Percentiles rank a stretch among this genome's conserved stretches.
phyloP scores from a whole-genome alignment of 2,329 filamentous ascomycete species.

The Talaromyces sp. region DNA sequence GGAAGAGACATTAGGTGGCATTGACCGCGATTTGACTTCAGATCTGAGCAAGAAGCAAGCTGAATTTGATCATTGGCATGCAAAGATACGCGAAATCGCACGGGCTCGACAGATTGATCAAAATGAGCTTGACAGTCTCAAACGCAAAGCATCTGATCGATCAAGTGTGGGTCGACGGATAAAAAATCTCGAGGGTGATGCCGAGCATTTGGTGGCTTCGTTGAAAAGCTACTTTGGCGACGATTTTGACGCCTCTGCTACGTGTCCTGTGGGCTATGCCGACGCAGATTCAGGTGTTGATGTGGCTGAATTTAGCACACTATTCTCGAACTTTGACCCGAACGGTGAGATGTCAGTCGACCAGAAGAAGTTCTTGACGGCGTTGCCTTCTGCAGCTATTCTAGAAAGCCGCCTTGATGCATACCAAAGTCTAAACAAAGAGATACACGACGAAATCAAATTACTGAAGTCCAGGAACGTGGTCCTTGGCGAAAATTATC shows the following conservation, averaged over 20 bases:
- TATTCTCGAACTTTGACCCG: constrained; percentile 43
- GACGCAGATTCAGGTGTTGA: constrained; percentile 42
- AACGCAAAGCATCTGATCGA: constrained; percentile 60
- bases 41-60: constrained; percentile 82
- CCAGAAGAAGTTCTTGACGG: constrained; percentile 42
- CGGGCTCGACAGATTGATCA: constrained; percentile 74
- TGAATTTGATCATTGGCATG: constrained; percentile 76
- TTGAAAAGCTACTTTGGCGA: constrained; percentile 49
- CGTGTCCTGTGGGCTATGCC: constrained; percentile 47
- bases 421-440: constrained; percentile 65
- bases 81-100: constrained; percentile 75
- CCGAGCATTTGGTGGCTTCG: constrained; percentile 63
- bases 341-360: constrained; percentile 38
- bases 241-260: constrained; percentile 44
- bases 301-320: constrained; percentile 30
- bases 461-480: constrained; percentile 73
- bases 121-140: constrained; percentile 67
- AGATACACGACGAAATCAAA: constrained; percentile 64
- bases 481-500: constrained; percentile 82
- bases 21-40: constrained; percentile 72
- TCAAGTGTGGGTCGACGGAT: constrained; percentile 67
- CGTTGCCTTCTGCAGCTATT: constrained; percentile 58
- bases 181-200: constrained; percentile 70
- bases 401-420: constrained; percentile 68
- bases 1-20: constrained; percentile 74